These are phyloP conservation scores for Corynascus novoguineensis DNA, from an alignment of 495 filamentous ascomycete genomes.

Conservation along the genomic window DNA sequence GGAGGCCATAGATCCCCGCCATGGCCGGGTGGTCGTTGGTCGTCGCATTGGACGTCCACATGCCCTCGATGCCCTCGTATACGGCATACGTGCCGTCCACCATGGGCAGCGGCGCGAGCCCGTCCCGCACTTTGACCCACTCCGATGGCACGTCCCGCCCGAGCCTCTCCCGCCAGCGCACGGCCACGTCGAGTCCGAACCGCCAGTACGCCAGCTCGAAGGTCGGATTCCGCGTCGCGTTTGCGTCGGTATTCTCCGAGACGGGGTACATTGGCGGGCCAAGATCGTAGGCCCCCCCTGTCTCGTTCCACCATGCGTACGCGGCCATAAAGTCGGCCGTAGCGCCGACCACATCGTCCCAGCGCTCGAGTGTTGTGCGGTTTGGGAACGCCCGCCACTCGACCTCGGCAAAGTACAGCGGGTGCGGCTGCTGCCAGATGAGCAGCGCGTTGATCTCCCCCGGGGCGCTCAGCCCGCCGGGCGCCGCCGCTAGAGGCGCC, in stretches of 20 bases:
- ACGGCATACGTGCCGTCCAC: conserved; percentile 42
- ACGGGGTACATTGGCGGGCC: conserved; percentile 51
- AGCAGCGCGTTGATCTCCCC: conserved; percentile 52
- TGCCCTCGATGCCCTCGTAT: conserved; percentile 47
- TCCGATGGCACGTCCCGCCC: conserved; percentile 27
- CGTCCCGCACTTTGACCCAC: conserved; percentile 41
- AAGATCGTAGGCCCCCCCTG: conserved; percentile 43
- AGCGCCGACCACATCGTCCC: conserved; percentile 40
- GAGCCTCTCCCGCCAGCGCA: conserved; percentile 37
- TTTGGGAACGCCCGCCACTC: conserved; percentile 41
- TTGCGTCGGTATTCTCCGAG: conserved; percentile 48
- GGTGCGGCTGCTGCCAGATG: conserved; percentile 53
- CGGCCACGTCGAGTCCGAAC: conserved; percentile 44
- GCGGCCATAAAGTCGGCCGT: conserved; percentile 50
- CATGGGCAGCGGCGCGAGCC: conserved; percentile 44
- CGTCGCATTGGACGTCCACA: conserved; percentile 43
- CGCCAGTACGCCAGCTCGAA: conserved; percentile 52
- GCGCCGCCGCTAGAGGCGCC: too few relatives aligned
- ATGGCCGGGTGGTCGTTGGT: conserved; percentile 49
- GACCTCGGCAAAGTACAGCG: conserved; percentile 49
- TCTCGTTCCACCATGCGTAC: conserved; percentile 44
- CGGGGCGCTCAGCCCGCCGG: conserved; percentile 50
- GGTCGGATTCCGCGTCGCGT: conserved; percentile 45
- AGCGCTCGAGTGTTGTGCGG: conserved; percentile 35
- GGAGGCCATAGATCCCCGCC: conserved; percentile 45